Percentiles rank a stretch among this genome's conserved stretches.
Conservation (phyloP, 1,139 yeast species). For the Pichia sp. region DNA sequence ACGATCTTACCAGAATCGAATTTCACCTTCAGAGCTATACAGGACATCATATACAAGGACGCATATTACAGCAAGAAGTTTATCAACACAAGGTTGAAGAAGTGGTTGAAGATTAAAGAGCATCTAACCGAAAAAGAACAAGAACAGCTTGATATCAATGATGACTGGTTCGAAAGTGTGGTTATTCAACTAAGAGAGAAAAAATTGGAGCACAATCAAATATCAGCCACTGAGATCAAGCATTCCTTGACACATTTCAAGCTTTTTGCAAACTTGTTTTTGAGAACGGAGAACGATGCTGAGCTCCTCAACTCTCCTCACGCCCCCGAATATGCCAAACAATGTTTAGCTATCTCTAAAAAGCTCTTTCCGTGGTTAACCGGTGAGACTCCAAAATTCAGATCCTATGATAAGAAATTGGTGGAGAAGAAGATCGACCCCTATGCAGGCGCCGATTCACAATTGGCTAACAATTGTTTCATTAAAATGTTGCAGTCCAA, state of each 20-base stretch:
- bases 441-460: constrained; percentile 8
- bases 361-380: constrained; percentile 30
- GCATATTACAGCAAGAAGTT: constrained; percentile 27
- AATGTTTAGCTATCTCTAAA: constrained; percentile 7
- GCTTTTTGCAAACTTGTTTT: constrained; percentile 24
- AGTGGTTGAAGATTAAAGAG: constrained; percentile 27
- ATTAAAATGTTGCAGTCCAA: constrained; percentile 37
- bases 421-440: constrained; percentile 14
- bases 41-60: constrained; percentile 28
- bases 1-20: constrained; percentile 22
- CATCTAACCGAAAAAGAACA: constrained; percentile 24
- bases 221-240: constrained; percentile 24
- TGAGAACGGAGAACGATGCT: constrained; percentile 13
- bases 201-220: constrained; percentile 24
- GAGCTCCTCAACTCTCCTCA: constrained; percentile 1
- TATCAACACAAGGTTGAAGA: constrained; percentile 22
- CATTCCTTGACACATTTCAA: constrained; percentile 26
- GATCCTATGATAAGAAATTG: constrained; percentile 22
- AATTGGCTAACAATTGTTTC: constrained; percentile 32
- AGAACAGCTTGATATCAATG: constrained; percentile 21
- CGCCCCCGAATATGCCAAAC: constrained; percentile 3
- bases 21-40: constrained; percentile 26
- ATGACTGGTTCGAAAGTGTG: constrained; percentile 22
- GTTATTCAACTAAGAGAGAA: constrained; percentile 20
- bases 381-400: constrained; percentile 25